phyloP scores from a whole-genome alignment of 176 grass and related monocot species.

The Juncus inflexus region DNA sequence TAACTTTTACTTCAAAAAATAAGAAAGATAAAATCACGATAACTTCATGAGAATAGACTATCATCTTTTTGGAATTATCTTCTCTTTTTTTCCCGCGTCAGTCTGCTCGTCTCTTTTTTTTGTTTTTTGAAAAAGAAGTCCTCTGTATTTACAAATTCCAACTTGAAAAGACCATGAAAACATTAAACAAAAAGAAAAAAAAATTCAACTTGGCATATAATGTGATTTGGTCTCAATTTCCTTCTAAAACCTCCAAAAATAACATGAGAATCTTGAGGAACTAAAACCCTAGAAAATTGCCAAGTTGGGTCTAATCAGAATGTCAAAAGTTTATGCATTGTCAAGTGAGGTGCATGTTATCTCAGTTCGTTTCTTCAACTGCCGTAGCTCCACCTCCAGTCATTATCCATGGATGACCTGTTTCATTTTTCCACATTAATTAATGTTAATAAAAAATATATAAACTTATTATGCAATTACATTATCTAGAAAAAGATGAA shows the following conservation, averaged over 20 bases:
- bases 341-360: neutral
- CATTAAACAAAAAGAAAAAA: no score
- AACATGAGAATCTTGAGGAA: neutral
- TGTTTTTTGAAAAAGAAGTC: no score
- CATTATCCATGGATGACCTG: constrained; percentile 77
- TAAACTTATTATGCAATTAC: neutral
- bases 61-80: no score
- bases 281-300: neutral
- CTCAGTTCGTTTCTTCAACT: constrained; percentile 30
- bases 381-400: constrained; percentile 35
- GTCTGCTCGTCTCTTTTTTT: no score
- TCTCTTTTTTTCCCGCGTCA: no score
- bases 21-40: no score
- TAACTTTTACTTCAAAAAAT: no score
- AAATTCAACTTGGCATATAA: no score
- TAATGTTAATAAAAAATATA: neutral
- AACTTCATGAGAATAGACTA: no score
- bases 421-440: constrained; percentile 3
- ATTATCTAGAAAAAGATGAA: neutral
- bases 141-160: no score
- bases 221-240: neutral
- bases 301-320: neutral
- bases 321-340: neutral
- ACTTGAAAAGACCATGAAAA: no score
- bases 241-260: constrained; percentile 8